phyloP scores from a whole-genome alignment of 345 rosid species.

The Aquilaria yunnanensis region DNA sequence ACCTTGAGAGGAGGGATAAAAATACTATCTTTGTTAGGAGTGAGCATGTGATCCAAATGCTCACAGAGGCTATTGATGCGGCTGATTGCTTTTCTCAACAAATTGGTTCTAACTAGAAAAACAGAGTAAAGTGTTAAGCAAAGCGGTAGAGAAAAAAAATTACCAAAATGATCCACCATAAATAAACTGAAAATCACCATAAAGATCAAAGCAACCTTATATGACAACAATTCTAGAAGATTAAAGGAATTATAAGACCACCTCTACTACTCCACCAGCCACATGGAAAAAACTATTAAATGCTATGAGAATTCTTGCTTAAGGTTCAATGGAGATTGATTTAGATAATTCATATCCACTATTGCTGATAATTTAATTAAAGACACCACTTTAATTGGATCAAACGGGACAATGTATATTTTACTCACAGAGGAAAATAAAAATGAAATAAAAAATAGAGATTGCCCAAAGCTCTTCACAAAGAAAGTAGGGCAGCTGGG shows the following conservation, averaged over 20 bases:
- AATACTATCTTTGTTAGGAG: constrained; percentile 52
- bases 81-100: constrained; percentile 41
- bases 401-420: background rate
- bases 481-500: background rate
- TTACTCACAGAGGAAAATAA: background rate
- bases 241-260: constrained; percentile 18
- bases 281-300: background rate
- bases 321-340: constrained; percentile 6
- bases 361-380: background rate
- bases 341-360: background rate
- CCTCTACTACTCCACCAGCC: constrained; percentile 20
- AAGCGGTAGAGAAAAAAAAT: background rate
- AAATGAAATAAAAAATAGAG: background rate
- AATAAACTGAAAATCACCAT: constrained; percentile 13
- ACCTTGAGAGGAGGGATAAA: constrained; percentile 70
- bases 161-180: constrained; percentile 1
- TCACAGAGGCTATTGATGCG: constrained; percentile 68
- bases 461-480: background rate
- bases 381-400: background rate
- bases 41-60: constrained; percentile 66
- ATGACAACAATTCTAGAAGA: constrained; percentile 17
- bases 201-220: constrained; percentile 14
- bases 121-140: background rate
- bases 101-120: constrained; percentile 21
- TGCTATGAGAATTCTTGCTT: background rate